These are phyloP conservation scores for Xerocomellus dryophilus DNA, from an alignment of 768 basidiomycete species.

Conservation along the genomic window DNA sequence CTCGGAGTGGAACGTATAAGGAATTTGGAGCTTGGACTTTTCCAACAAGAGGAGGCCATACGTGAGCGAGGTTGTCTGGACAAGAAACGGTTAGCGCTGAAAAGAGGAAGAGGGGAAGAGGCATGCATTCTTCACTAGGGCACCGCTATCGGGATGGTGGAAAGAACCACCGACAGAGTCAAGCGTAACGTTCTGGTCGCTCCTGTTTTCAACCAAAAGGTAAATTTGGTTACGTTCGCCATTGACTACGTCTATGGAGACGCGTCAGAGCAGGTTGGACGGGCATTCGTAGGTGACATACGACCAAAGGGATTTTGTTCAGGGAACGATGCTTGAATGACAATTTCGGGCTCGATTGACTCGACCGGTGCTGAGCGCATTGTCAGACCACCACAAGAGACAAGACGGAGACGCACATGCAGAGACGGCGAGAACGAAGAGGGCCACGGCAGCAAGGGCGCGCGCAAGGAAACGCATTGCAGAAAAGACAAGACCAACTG, in stretches of 20 bases:
- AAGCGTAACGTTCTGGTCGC: conserved; percentile 67
- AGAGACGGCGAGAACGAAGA: conserved; percentile 32
- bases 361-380: conserved; percentile 27
- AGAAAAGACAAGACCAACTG: background rate
- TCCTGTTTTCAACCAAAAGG: conserved; percentile 72
- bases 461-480: conserved; percentile 37
- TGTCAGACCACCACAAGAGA: conserved; percentile 4
- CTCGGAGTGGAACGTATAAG: conserved; percentile 81
- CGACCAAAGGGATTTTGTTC: conserved; percentile 76
- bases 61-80: conserved; percentile 56
- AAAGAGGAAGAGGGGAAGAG: background rate
- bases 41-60: conserved; percentile 53
- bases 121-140: conserved; percentile 72
- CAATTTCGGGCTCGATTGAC: conserved; percentile 51
- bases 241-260: conserved; percentile 69
- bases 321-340: conserved; percentile 55
- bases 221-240: conserved; percentile 72
- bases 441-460: conserved; percentile 25
- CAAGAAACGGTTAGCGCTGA: background rate
- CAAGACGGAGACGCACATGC: conserved; percentile 21
- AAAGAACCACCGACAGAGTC: conserved; percentile 64
- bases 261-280: conserved; percentile 10
- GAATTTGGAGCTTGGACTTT: conserved; percentile 59
- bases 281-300: conserved; percentile 37
- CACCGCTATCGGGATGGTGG: conserved; percentile 58